Evolutionary conservation across 2,329 filamentous ascomycete genomes (phyloP).

Genomic region (Talaromyces atroroseus): DNA sequence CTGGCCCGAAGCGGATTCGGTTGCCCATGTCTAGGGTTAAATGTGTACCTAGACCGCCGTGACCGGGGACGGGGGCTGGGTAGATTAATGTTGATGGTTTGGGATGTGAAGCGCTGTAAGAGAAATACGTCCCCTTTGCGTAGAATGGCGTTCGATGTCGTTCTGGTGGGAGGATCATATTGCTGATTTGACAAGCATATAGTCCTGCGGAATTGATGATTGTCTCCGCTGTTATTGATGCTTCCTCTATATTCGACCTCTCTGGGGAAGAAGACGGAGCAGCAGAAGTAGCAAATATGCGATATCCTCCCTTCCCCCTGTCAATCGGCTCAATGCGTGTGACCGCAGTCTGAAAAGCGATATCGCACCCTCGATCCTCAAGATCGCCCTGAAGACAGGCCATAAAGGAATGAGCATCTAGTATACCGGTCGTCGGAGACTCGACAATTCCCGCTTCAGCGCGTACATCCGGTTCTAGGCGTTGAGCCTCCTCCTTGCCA

Average conservation of each 20-base stretch:
- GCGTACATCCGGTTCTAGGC: conserved; percentile 68
- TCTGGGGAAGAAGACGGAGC: not conserved
- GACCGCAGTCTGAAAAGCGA: conserved; percentile 65
- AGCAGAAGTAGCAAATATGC: conserved; percentile 50
- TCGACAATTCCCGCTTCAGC: conserved; percentile 73
- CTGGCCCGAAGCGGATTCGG: conserved; percentile 83
- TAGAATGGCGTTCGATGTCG: conserved; percentile 62
- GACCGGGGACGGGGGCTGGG: conserved; percentile 75
- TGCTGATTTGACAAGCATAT: conserved; percentile 68
- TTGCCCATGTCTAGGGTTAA: conserved; percentile 84
- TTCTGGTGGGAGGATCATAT: conserved; percentile 61
- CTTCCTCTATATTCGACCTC: conserved; percentile 34
- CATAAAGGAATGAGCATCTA: conserved; percentile 86
- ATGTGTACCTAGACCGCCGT: conserved; percentile 87
- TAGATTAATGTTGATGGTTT: conserved; percentile 72
- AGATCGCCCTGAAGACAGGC: conserved; percentile 69
- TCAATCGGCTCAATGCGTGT: conserved; percentile 51
- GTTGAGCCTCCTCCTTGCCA: conserved; percentile 53
- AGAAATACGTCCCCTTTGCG: conserved; percentile 95
- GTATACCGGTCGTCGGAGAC: conserved; percentile 78
- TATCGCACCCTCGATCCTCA: conserved; percentile 68
- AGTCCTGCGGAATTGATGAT: conserved; percentile 84
- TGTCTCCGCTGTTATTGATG: conserved; percentile 64
- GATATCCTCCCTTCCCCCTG: conserved; percentile 60
- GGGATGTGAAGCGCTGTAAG: conserved; percentile 63